Base-by-base conservation (phyloP, 805 yeast genomes). In the Lipomyces kockii region DNA sequence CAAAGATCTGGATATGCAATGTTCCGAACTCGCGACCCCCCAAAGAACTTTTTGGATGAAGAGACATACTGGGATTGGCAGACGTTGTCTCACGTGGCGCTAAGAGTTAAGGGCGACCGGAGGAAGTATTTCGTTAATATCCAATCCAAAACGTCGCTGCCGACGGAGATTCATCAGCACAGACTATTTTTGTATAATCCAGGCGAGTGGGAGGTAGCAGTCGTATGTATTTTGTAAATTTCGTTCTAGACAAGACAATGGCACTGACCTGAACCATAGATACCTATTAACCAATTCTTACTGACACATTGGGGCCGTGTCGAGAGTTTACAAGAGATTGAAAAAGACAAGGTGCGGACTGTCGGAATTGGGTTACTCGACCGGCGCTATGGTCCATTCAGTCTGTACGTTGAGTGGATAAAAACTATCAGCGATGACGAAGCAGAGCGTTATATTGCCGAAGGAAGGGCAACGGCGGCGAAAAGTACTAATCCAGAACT, bases 181-280 rank as follows among this genome's bases (percentile, higher is more conserved):
- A 79, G 97, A 27, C 80, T 91, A 70, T 91, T 90, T 73, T 79
- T 89, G 71, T 85, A 86, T 71, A 84, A 81, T 53, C 91, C 91
- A 3, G 91, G 92, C 2, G 82, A 86, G 69, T 91, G 97, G 97
- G 95, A 91, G 76, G 89, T 92, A 1, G 92, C 91, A 14, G 85
- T 88, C 35, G 87, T 70, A 60, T 9, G 73, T 54, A 6, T 29
- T 14, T 12, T 5, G n/a, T 35, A 6, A 2, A 9, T 11, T 17
- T 55, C n/a, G 9, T 3, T 25, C 22, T 25, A 34, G 11, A 27
- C 12, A 29, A n/a, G 4, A 22, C 20, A 52, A 27, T 58, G 37
- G 6, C 14, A n/a, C 37, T 46, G 22, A 25, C 3, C 35, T 25
- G 14, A 17, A 14, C 8, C 29, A 8, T 56, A 70, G 73, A 72